Conservation (phyloP, 2,329 filamentous ascomycete species). For the Colletotrichum sp. region DNA sequence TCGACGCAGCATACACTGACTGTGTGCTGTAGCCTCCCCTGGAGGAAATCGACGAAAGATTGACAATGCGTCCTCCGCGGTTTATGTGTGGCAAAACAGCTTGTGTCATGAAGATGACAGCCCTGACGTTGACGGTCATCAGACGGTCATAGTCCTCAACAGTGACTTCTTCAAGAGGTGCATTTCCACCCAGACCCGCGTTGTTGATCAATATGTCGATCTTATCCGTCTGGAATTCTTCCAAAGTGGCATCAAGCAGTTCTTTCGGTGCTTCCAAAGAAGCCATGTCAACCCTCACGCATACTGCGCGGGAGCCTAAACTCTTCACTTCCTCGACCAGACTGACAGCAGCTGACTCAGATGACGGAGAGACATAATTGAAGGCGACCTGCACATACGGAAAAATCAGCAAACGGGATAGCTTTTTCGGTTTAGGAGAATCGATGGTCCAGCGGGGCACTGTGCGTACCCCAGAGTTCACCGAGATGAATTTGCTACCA, state of each 20-base stretch:
- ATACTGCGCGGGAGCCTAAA: neutral
- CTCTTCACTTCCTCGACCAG: neutral
- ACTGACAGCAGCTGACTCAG: neutral
- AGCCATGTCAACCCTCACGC: neutral
- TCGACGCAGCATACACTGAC: constrained; percentile 38
- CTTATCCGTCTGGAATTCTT: neutral
- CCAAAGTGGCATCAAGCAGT: neutral
- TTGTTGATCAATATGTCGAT: constrained; percentile 8
- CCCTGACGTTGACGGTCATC: constrained; percentile 5
- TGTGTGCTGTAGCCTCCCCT: constrained; percentile 31
- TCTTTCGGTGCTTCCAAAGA: neutral
- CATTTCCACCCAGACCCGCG: neutral
- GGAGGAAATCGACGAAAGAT: constrained; percentile 36
- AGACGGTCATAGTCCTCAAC: constrained; percentile 1
- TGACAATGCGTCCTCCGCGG: constrained; percentile 35
- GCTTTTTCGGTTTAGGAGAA: neutral
- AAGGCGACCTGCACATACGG: neutral
- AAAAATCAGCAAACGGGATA: neutral
- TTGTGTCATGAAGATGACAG: constrained; percentile 35
- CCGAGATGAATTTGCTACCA: neutral
- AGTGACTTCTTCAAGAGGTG: constrained; percentile 1
- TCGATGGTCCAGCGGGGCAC: neutral
- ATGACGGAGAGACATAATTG: constrained; percentile 9
- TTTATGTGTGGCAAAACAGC: constrained; percentile 32
- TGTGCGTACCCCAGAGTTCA: neutral